Evolutionary conservation across 2,329 filamentous ascomycete species (phyloP).

Genomic region (Sphaerulina vaccinii): DNA sequence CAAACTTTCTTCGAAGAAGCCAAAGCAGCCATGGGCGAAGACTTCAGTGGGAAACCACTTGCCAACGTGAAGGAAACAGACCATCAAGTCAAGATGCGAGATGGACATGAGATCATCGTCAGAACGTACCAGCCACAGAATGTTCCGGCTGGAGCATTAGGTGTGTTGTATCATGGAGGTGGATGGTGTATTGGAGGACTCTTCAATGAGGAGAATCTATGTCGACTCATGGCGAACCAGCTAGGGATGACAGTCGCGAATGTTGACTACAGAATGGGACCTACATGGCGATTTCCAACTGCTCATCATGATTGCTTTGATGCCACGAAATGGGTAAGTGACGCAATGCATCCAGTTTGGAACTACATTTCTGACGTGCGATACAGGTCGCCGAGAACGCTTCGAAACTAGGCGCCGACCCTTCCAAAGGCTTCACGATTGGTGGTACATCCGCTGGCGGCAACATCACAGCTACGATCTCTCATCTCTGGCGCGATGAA

Average conservation of each 20-base stretch:
- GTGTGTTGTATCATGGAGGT: slow-evolving; percentile 47
- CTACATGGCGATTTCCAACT: slow-evolving; percentile 51
- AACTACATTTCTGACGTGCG: too few species aligned
- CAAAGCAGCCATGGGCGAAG: slow-evolving; percentile 1
- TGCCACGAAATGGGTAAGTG: slow-evolving; percentile 44
- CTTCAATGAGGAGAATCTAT: slow-evolving; percentile 45
- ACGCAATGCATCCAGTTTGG: too few species aligned
- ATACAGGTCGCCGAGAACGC: slow-evolving; percentile 40
- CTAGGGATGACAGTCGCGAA: slow-evolving; percentile 47
- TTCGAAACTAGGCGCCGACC: slow-evolving; percentile 40
- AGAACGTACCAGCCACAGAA: slow-evolving; percentile 31
- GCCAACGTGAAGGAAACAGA: slow-evolving; percentile 42
- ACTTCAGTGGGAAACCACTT: slow-evolving; percentile 3
- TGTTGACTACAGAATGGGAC: slow-evolving; percentile 54
- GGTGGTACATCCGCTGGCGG: slow-evolving; percentile 54
- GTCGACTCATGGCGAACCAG: slow-evolving; percentile 41
- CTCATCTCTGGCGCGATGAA: slow-evolving; percentile 45
- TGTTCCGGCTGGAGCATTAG: slow-evolving; percentile 29
- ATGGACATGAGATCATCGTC: slow-evolving; percentile 38
- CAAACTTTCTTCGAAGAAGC: slow-evolving; percentile 21
- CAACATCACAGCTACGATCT: slow-evolving; percentile 51
- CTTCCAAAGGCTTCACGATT: slow-evolving; percentile 49
- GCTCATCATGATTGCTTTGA: slow-evolving; percentile 52
- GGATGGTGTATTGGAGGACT: slow-evolving; percentile 47
- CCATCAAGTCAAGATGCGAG: slow-evolving; percentile 34